phyloP scores from a whole-genome alignment of 129 eudicot genomes.

The Solidago caesia region DNA sequence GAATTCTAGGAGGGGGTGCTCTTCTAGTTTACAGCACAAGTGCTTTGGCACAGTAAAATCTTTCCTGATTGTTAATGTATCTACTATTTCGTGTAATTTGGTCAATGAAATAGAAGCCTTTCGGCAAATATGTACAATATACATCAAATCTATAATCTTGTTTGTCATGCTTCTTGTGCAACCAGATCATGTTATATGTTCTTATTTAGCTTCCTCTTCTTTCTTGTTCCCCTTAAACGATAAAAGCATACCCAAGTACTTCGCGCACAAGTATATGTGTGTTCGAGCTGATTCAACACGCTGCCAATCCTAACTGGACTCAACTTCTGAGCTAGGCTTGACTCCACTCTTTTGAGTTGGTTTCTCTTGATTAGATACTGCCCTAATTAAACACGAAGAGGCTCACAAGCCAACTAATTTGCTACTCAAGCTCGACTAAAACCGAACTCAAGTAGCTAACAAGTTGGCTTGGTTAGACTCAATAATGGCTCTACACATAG shows the following conservation, averaged over 20 bases:
- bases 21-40: conserved; percentile 96
- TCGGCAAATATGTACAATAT: conserved; percentile 1
- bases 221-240: neutral
- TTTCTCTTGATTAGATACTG: too few relatives aligned
- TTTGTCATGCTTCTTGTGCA: neutral
- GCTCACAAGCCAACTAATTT: too few relatives aligned
- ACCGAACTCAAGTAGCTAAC: too few relatives aligned
- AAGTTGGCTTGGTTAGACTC: too few relatives aligned
- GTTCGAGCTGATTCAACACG: neutral
- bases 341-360: too few relatives aligned
- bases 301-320: neutral
- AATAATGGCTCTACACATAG: neutral
- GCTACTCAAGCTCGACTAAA: too few relatives aligned
- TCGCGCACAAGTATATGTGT: neutral
- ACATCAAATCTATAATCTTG: neutral
- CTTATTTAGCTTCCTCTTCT: neutral
- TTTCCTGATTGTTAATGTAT: neutral
- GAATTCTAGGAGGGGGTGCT: conserved; percentile 95
- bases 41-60: conserved; percentile 74
- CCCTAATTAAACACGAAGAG: too few relatives aligned
- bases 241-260: too few relatives aligned
- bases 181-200: neutral
- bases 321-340: too few relatives aligned
- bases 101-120: neutral
- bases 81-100: neutral